Evolutionary conservation across 345 rosid species (phyloP), one percentile per base, ranked within the genome.

Genomic region (Crucihimalaya himalaica): DNA sequence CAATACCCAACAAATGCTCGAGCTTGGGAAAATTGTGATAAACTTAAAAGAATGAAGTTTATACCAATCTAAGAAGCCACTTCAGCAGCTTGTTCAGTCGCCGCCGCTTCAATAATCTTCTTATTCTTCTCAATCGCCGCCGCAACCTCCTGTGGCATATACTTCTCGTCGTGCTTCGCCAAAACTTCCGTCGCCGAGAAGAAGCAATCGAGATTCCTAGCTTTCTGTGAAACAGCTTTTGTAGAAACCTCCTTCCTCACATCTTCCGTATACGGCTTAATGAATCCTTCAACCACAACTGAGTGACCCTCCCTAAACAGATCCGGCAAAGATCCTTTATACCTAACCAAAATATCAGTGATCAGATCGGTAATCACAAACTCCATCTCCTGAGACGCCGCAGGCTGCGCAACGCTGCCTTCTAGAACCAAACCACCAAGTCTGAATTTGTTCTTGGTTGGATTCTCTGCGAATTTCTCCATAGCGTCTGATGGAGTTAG

Each of bases 131-230:
- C 97, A 68, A 92, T 87, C 0, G 97, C 99, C 2, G 88, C 99
- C 0, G 98, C 99, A 39, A 92, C 99, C 69, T 92, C 99, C 63
- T 66, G 57, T 0, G 99, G 99, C 99, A 92, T 95, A 78, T 95
- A 95, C 90, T 95, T 95, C 80, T 95, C 99, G 9, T 95, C 98
- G 12, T 95, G 98, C 89, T 95, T 95, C 42, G 99, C 98, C 70
- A 95, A 80, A 81, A 95, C 99, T 76, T 90, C 97, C 0, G 86
- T 80, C 0, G 98, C 97, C 8, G 89, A 78, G 72, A 95, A 90
- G 74, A 77, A 95, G 45, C 92, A 87, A 2, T 88, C 93, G 1
- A 75, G 73, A 34, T 82, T 61, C 58, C 97, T 82, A 0, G 97
- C 97, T 72, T 95, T 95, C 75, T 42, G 86, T 0, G 91, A 88